Base-by-base conservation (phyloP, 2,329 filamentous ascomycete species). In the Coniochaeta prunicola region DNA sequence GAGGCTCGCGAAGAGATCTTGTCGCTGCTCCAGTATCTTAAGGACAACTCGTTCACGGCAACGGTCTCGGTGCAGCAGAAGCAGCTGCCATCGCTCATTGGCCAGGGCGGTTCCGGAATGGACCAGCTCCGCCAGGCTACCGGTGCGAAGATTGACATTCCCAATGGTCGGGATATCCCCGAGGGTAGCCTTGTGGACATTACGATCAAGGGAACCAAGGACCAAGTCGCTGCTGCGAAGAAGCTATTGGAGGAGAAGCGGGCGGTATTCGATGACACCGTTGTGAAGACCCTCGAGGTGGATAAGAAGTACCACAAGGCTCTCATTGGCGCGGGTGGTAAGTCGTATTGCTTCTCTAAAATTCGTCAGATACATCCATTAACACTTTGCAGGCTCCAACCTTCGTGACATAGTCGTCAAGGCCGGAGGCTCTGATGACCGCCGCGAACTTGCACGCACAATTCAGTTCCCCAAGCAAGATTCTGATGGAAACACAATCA, bases 391-490 rank as follows among this genome's bases (percentile, higher is more conserved):
- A 93, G 91, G 92, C 67, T 81, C 90, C 50, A 94, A 88, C 69
- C 87, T 99, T 60, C 90, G 90, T 62, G 87, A 90, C 62, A 92
- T 99, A 61, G 90, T 99, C 58, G 80, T 89, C 58, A 85, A 90
- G 67, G 92, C 94, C 53, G 96, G 94, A 62, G 96, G 94, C 10
- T 92, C 92, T 38, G 89, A 92, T 65, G 92, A 96, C 69, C 85
- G 88, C 62, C 87, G 90, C 42, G 88, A 90, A 62, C 84, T 94
- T 66, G 90, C 92, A 57, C 90, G 93, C 63, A 91, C 93, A 67
- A 91, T 99, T 61, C 92, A 93, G 72, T 97, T 99, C 80, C 94
- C 94, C 59, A 92, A 92, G 71, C 87, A 90, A 64, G 92, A 96
- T 59, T 84, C 88, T 57, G 87, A 89, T 61, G 91, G 90, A 50